These are phyloP conservation scores for Podila horticola DNA, from an alignment of 192 early-diverging fungal species.

Conservation along the genomic window DNA sequence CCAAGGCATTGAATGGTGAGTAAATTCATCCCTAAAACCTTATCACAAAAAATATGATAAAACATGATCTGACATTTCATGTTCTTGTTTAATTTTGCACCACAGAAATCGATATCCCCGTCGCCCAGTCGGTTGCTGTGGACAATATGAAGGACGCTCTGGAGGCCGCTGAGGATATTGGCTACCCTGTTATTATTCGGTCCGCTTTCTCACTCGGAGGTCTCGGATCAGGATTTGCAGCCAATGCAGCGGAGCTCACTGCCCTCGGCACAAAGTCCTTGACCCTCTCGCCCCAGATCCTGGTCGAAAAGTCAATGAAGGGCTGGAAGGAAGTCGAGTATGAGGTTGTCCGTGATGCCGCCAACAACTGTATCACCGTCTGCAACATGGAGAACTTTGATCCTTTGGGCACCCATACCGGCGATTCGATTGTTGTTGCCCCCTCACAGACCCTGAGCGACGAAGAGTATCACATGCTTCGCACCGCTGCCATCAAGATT, in stretches of 20 bases:
- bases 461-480: slow-evolving; percentile 96
- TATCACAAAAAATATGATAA: not conserved
- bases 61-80: not conserved
- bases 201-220: slow-evolving; percentile 96
- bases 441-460: slow-evolving; percentile 97
- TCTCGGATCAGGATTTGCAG: slow-evolving; percentile 96
- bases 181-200: slow-evolving; percentile 95
- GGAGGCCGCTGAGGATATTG: slow-evolving; percentile 83
- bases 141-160: slow-evolving; percentile 90
- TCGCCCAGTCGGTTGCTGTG: slow-evolving; percentile 90
- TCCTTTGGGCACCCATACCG: slow-evolving; percentile 97
- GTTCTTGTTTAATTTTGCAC: not conserved
- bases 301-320: slow-evolving; percentile 96
- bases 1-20: slow-evolving; percentile 83
- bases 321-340: slow-evolving; percentile 99
- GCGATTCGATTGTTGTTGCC: slow-evolving; percentile 99
- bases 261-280: slow-evolving; percentile 87
- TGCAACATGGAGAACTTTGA: slow-evolving; percentile 99
- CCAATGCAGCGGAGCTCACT: slow-evolving; percentile 75
- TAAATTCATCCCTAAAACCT: slow-evolving; percentile 2
- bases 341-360: slow-evolving; percentile 96
- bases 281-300: slow-evolving; percentile 88
- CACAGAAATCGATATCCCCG: slow-evolving; percentile 84
- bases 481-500: slow-evolving; percentile 94
- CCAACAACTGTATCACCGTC: slow-evolving; percentile 98